Conservation (phyloP, 495 filamentous ascomycete species). For the Penicillium turbatum region DNA sequence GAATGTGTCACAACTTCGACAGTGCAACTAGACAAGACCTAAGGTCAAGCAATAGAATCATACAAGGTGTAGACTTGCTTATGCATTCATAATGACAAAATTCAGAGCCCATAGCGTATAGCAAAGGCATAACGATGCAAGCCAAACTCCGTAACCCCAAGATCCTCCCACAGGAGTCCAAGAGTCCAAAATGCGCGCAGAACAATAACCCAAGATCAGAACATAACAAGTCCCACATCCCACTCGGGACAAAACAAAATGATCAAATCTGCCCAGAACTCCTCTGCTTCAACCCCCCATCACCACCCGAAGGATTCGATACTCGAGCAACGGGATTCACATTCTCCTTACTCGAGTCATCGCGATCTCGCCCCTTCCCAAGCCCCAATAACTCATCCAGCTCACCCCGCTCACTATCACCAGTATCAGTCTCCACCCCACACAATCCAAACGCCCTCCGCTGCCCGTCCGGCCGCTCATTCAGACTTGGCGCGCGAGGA, state of each 20-base stretch:
- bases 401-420: neutral
- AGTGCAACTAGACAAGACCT: neutral
- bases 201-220: slow-evolving; percentile 3
- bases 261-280: slow-evolving; percentile 9
- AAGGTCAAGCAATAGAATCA: no score
- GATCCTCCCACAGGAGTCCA: neutral
- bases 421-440: slow-evolving; percentile 14
- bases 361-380: neutral
- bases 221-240: slow-evolving; percentile 1
- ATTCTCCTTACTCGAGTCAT: slow-evolving; percentile 9
- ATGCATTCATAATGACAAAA: neutral
- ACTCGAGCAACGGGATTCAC: slow-evolving; percentile 1
- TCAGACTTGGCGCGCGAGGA: slow-evolving; percentile 61
- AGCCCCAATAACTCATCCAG: neutral
- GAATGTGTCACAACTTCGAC: neutral
- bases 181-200: neutral
- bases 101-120: neutral
- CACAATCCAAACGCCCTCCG: slow-evolving; percentile 47
- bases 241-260: neutral
- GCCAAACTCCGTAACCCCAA: neutral
- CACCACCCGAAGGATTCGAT: slow-evolving; percentile 3
- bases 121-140: neutral
- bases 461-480: slow-evolving; percentile 53
- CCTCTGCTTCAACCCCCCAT: slow-evolving; percentile 15
- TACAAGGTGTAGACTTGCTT: neutral